Base-by-base conservation (phyloP, 73 alveolate species). In the Paramecium caudatum region DNA sequence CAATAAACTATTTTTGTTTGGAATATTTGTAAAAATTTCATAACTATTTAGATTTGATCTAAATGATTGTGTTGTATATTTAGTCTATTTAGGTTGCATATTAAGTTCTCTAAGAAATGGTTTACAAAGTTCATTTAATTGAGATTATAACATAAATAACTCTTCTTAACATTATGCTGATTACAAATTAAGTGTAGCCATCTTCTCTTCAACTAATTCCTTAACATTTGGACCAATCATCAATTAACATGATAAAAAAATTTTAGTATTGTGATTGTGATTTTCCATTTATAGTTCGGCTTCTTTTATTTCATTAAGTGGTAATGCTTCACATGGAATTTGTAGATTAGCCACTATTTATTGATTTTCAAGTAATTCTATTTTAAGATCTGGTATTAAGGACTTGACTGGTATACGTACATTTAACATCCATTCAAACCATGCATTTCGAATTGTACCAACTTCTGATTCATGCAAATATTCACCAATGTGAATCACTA, bases 401-500 rank as follows among this genome's bases (percentile, higher is more conserved):
- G 69, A 39, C 19, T 36, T 41, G 30, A 74, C 45, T 2, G 47
- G 61, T 10, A 68, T 34, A 5, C 21, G 69, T 7, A 41, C 32
- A 45, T 74, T 41, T 39, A 39, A 12, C 19, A 16, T 74, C 65
- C 84, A 68, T 37, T 37, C 50, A 68, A 34, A 68, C 84, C 84
- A 68, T 1, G 55, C 84, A 34, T 68, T 12, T 19, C 34, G 19
- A 6, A 4, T 34, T 68, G 47, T 37, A n/a, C 37, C 33, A 32
- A 68, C 37, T 7, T 68, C 68, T 39, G 68, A 19, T 19, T 74
- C 88, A 16, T 37, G 68, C n/a, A 74, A 3, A 25, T 21, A 41
- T 16, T 37, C 45, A 16, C 65, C 65, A 13, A 74, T 45, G 1
- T 19, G 15, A 27, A 74, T 47, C 36, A 74, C 46, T 4, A 74